Conservation (phyloP, 1,284 basidiomycete genomes). For the Puccinia coronata region DNA sequence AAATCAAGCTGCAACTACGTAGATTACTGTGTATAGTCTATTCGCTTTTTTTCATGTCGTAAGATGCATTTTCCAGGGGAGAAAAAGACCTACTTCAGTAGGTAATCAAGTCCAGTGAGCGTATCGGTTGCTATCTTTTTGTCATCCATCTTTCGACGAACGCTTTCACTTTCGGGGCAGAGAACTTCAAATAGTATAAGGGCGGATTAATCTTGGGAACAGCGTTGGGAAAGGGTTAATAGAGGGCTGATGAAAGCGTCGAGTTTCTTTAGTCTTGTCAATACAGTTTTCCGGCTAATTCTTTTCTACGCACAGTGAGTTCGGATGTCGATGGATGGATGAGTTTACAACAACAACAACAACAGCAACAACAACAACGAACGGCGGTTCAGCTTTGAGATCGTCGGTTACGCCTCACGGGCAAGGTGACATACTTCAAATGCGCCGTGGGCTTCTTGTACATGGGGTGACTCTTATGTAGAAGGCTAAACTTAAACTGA, state of each 20-base stretch:
- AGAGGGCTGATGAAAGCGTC: no score
- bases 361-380: no score
- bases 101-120: conserved; percentile 4
- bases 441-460: neutral
- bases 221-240: no score
- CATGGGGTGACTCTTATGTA: neutral
- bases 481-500: conserved; percentile 2
- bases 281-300: neutral
- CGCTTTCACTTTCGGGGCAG: neutral
- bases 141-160: neutral
- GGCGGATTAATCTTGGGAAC: neutral
- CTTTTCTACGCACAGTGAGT: no score
- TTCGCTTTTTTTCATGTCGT: neutral
- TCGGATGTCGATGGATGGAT: no score
- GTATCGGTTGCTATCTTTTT: neutral
- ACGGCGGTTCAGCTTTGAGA: neutral
- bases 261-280: no score
- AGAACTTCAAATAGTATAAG: neutral
- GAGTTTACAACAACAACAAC: neutral
- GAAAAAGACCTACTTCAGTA: neutral
- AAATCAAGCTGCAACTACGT: neutral
- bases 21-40: neutral
- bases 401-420: neutral
- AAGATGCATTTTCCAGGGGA: neutral
- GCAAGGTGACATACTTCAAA: no score